Conservation (phyloP, 2,329 filamentous ascomycete species). For the Thelonectria rubi region DNA sequence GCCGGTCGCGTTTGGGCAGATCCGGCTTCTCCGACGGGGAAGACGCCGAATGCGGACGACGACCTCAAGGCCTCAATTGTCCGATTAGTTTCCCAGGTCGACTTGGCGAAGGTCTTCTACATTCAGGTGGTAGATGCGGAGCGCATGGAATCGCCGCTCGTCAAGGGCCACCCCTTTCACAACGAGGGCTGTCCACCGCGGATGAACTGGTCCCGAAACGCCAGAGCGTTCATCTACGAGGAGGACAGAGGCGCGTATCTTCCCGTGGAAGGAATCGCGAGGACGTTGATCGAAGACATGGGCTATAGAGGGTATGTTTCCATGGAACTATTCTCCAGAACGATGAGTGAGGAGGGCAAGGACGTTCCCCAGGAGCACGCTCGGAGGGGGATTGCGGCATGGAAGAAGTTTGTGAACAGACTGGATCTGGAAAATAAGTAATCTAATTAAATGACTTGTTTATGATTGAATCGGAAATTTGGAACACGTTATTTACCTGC, state of each 20-base stretch:
- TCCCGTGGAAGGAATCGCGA: slow-evolving; percentile 67
- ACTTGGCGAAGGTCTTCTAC: slow-evolving; percentile 74
- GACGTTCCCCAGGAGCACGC: slow-evolving; percentile 17
- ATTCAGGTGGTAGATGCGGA: slow-evolving; percentile 80
- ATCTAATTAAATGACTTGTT: background rate
- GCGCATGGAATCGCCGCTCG: slow-evolving; percentile 44
- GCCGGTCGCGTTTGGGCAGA: slow-evolving; percentile 75
- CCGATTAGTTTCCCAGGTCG: slow-evolving; percentile 61
- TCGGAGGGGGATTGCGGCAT: slow-evolving; percentile 11
- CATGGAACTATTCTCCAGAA: slow-evolving; percentile 68
- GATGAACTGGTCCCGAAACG: slow-evolving; percentile 80
- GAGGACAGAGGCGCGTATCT: slow-evolving; percentile 52
- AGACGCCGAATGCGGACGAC: slow-evolving; percentile 61
- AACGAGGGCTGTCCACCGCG: slow-evolving; percentile 47
- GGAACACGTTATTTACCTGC: too few relatives aligned
- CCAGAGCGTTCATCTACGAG: slow-evolving; percentile 64
- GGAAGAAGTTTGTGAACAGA: slow-evolving; percentile 21
- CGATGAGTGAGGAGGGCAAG: slow-evolving; percentile 28
- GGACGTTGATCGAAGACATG: slow-evolving; percentile 67
- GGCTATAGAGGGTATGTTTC: slow-evolving; percentile 74
- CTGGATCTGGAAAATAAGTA: slow-evolving; percentile 12
- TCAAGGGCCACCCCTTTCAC: slow-evolving; percentile 53
- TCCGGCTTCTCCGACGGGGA: slow-evolving; percentile 61
- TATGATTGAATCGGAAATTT: background rate
- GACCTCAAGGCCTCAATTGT: slow-evolving; percentile 63